These are phyloP conservation scores for Ormosia semicastrata DNA, from an alignment of 306 rosid species.

Conservation along the genomic window DNA sequence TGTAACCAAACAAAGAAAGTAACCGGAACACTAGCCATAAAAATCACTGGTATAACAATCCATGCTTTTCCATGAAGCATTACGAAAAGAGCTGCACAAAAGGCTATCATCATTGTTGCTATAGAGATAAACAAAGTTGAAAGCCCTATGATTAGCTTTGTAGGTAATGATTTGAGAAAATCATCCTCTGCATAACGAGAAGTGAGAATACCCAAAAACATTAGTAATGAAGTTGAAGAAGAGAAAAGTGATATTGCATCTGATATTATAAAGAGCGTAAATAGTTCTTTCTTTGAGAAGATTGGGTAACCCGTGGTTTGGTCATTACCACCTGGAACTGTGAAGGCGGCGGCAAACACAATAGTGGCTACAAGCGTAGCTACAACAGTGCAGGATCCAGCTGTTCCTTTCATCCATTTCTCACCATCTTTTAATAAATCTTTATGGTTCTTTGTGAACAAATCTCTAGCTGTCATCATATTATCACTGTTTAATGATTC, in stretches of 20 bases:
- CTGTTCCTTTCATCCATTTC: constrained; percentile 1
- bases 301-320: neutral
- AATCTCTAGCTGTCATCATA: neutral
- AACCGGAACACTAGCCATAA: neutral
- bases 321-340: constrained; percentile 1
- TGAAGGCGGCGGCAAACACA: neutral
- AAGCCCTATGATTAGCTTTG: neutral
- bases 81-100: neutral
- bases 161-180: neutral
- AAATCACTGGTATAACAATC: neutral
- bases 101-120: neutral
- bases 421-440: constrained; percentile 4
- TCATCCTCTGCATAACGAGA: neutral
- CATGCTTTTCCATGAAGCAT: neutral
- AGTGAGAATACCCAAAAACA: neutral
- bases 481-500: neutral
- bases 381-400: neutral
- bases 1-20: neutral
- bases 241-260: neutral
- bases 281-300: neutral
- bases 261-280: neutral
- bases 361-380: neutral
- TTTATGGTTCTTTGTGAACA: neutral
- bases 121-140: neutral
- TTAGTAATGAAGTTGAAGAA: neutral